A percentile compares a stretch with the other conserved stretches of the same genome.
Conservation (phyloP, 2,329 filamentous ascomycete genomes). For the Cladophialophora exuberans region DNA sequence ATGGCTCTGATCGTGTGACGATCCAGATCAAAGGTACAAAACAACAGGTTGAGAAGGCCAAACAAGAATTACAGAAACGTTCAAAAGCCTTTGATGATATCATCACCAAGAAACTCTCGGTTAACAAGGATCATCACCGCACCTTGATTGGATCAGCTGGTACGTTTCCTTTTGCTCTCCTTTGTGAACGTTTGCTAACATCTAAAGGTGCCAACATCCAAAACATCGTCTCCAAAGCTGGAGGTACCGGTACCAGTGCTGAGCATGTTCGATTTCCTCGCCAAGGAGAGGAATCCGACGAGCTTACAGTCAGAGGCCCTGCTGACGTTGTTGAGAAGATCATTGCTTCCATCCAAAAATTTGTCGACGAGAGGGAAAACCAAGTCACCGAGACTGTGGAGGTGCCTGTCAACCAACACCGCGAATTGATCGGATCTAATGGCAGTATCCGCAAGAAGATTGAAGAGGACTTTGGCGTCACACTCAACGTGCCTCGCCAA, state of each 20-base stretch:
- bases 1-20: conserved; percentile 73
- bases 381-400: conserved; percentile 79
- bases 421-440: conserved; percentile 86
- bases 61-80: conserved; percentile 86
- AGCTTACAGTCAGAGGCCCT: conserved; percentile 86
- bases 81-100: conserved; percentile 86
- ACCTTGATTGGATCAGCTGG: conserved; percentile 86
- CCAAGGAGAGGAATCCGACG: conserved; percentile 77
- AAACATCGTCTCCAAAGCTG: conserved; percentile 82
- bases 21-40: conserved; percentile 93
- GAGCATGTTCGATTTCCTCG: conserved; percentile 95
- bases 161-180: conserved; percentile 54
- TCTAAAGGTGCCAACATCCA: conserved; percentile 77
- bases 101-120: conserved; percentile 78
- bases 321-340: conserved; percentile 87
- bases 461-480: conserved; percentile 82
- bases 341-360: conserved; percentile 75
- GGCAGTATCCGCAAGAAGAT: conserved; percentile 84
- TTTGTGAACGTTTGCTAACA: conserved; percentile 4
- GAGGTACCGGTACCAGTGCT: conserved; percentile 84
- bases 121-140: conserved; percentile 94
- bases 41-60: conserved; percentile 84
- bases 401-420: conserved; percentile 86
- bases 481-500: conserved; percentile 88
- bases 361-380: conserved; percentile 81